phyloP scores from a whole-genome alignment of 305 asterid species.

The Nicotiana rustica region DNA sequence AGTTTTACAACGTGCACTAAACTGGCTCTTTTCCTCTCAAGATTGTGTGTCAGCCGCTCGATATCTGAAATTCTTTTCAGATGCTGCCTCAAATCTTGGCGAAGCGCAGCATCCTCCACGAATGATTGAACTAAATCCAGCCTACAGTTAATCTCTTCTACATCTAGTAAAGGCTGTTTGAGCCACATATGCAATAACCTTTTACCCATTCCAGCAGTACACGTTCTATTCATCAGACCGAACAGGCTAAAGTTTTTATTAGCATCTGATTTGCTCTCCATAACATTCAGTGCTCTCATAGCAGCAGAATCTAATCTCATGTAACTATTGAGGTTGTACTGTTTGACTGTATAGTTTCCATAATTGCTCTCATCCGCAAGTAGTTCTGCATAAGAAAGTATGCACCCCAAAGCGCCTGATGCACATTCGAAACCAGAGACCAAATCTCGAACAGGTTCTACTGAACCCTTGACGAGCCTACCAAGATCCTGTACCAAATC shows the following conservation, averaged over 20 bases:
- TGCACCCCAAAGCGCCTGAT: conserved; percentile 77
- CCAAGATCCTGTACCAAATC: conserved; percentile 89
- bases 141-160: conserved; percentile 78
- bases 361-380: conserved; percentile 96
- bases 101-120: conserved; percentile 82
- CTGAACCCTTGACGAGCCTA: conserved; percentile 91
- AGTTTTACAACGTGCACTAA: conserved; percentile 92
- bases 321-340: conserved; percentile 78
- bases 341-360: conserved; percentile 68
- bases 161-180: conserved; percentile 89
- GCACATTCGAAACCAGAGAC: conserved; percentile 85
- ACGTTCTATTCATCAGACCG: conserved; percentile 95
- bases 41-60: conserved; percentile 77
- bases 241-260: conserved; percentile 94
- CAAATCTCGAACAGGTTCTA: conserved; percentile 80
- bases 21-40: conserved; percentile 78
- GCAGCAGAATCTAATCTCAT: conserved; percentile 99
- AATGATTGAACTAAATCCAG: conserved; percentile 93
- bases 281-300: conserved; percentile 95
- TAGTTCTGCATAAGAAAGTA: conserved; percentile 78
- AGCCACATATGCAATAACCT: conserved; percentile 93
- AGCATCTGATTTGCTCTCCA: conserved; percentile 99
- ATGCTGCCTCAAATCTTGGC: conserved; percentile 93
- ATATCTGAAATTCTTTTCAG: conserved; percentile 92
- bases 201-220: conserved; percentile 99